Evolutionary conservation across 805 yeast species (phyloP), one percentile per base, ranked within the genome.

Genomic region (Candida dendrica): DNA sequence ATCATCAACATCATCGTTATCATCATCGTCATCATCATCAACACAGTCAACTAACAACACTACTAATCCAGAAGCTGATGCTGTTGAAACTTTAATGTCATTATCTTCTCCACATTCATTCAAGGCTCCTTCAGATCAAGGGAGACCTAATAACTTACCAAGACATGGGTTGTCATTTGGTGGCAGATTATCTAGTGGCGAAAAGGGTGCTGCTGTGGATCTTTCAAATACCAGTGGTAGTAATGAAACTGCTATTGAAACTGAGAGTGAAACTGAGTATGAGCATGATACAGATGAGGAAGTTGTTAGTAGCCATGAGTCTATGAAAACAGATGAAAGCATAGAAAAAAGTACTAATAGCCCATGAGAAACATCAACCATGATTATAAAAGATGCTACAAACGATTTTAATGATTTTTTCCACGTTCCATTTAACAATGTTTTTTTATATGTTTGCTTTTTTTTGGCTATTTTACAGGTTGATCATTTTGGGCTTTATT

Each of bases 11-110:
- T 37, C 29, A 15, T 34, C 36, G 5, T 36, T 36, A 20, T 30
- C 48, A 15, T 36, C 42, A 22, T 27, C 45, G 6, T 39, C 45
- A 15, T 34, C 42, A 15, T 37, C 47, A 11, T 34, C 34, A 16
- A 41, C 42, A 44, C 40, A 37, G 18, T 24, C 31, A 27, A 34
- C 36, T 14, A 53, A 44, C n/a, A 47, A 44, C 17, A 58, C 58
- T 17, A 47, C 43, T 17, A 59, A 59, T 6, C 58, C 64, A 4
- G 69, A 66, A 44, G 69, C 60, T 3, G 70, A 65, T 41, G 72
- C 70, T 2, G 59, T 67, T 3, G 68, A 65, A 36, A 66, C 69
- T 3, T 47, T 67, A 16, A 67, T 67, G 70, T 64, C 71, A 1
- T 49, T 67, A 18, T 57, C 71, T 6, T 63, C 68, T 1, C 68